Percentiles rank a stretch among this genome's conserved stretches.
Conservation (phyloP, 768 basidiomycete species). For the Mycena rosella region DNA sequence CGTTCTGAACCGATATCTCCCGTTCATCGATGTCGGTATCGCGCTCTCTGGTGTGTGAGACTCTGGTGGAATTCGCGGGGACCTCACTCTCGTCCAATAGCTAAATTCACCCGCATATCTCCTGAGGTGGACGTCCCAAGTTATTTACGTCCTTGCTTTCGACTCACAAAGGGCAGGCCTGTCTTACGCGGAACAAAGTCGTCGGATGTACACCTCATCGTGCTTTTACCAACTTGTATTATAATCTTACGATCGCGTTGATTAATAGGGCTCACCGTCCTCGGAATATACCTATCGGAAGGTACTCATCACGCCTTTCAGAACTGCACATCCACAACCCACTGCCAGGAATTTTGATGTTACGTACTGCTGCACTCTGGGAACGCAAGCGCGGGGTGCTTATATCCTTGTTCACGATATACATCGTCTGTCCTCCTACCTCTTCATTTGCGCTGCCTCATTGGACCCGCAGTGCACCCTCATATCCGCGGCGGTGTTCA, state of each 20-base stretch:
- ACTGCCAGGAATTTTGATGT: constrained; percentile 54
- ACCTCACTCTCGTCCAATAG: background rate
- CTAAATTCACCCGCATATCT: constrained; percentile 27
- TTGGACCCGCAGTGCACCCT: constrained; percentile 43
- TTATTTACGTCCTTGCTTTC: background rate
- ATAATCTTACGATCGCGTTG: too few species aligned
- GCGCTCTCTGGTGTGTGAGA: constrained; percentile 32
- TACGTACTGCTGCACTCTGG: constrained; percentile 62
- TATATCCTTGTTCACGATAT: constrained; percentile 42
- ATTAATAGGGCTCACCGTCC: constrained; percentile 52
- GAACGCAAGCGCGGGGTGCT: constrained; percentile 51
- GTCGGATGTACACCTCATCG: constrained; percentile 29
- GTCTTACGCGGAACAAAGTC: constrained; percentile 24
- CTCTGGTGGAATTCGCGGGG: background rate
- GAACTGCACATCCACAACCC: too few species aligned
- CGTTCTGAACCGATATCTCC: constrained; percentile 47
- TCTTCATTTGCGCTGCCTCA: background rate
- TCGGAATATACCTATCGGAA: constrained; percentile 55
- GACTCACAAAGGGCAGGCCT: constrained; percentile 5
- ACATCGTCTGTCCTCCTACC: constrained; percentile 12
- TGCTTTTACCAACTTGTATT: too few species aligned
- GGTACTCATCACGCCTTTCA: constrained; percentile 31
- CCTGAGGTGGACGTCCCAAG: constrained; percentile 20
- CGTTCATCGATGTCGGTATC: constrained; percentile 48
- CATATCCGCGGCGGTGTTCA: constrained; percentile 47